These are phyloP conservation scores for Salix arbutifolia DNA, from an alignment of 345 rosid species.

Conservation along the genomic window DNA sequence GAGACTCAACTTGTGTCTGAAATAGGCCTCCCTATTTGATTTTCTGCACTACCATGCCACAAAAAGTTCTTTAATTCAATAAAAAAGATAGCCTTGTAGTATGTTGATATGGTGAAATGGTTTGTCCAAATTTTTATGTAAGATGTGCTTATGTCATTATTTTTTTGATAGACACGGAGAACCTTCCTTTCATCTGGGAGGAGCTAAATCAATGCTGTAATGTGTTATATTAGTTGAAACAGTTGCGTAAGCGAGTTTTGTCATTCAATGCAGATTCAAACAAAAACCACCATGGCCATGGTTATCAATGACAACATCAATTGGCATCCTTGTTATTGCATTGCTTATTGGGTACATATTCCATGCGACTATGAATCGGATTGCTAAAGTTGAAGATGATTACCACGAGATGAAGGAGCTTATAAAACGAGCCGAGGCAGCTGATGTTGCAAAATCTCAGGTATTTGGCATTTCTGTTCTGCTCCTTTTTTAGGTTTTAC, in stretches of 20 bases:
- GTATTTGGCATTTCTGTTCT: constrained; percentile 33
- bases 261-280: constrained; percentile 56
- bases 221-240: constrained; percentile 1
- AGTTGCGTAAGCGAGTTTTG: constrained; percentile 7
- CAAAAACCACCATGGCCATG: constrained; percentile 82
- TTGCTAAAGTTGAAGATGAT: constrained; percentile 88
- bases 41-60: not conserved
- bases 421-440: constrained; percentile 78
- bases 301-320: constrained; percentile 54
- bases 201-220: not conserved
- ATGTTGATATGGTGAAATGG: not conserved
- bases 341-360: constrained; percentile 70
- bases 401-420: constrained; percentile 68
- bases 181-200: constrained; percentile 2
- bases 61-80: not conserved
- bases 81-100: not conserved
- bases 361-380: constrained; percentile 75
- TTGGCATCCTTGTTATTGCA: constrained; percentile 72
- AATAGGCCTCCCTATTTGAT: not conserved
- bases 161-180: not conserved
- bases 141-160: not conserved
- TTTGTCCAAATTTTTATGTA: not conserved
- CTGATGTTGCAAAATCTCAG: constrained; percentile 97
- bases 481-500: constrained; percentile 6
- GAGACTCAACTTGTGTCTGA: constrained; percentile 7